These are phyloP conservation scores for Pleoardoris graminearum DNA, from an alignment of 2,329 filamentous ascomycete species.

Conservation along the genomic window DNA sequence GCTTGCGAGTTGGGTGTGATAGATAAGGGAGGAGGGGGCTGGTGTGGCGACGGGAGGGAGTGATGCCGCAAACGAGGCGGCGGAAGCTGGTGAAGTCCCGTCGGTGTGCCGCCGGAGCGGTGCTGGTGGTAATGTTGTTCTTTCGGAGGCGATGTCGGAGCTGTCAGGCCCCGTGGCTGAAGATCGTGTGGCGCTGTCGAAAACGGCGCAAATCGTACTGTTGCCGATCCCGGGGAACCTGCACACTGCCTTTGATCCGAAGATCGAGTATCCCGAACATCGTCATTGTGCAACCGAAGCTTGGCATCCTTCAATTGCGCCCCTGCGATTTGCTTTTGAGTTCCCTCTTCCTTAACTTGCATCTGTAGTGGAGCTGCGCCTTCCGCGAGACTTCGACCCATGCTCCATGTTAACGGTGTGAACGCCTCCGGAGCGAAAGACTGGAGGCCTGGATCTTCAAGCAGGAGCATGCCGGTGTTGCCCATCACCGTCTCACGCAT, in stretches of 20 bases:
- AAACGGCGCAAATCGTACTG: slow-evolving; percentile 25
- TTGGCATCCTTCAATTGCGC: slow-evolving; percentile 13
- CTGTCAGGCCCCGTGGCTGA: slow-evolving; percentile 31
- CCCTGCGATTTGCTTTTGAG: slow-evolving; percentile 18
- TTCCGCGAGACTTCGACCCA: slow-evolving; percentile 18
- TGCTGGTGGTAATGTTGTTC: slow-evolving; percentile 7
- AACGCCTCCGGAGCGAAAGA: slow-evolving; percentile 38
- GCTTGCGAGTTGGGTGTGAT: slow-evolving; percentile 2
- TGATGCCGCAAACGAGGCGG: slow-evolving; percentile 15
- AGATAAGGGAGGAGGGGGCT: slow-evolving; percentile 11
- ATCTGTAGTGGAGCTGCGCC: slow-evolving; percentile 1
- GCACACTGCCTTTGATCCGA: slow-evolving; percentile 18
- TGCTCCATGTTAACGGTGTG: slow-evolving; percentile 37
- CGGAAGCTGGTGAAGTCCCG: slow-evolving; percentile 7
- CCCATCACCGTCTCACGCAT: slow-evolving; percentile 51
- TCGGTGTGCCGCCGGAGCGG: background rate
- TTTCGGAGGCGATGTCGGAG: slow-evolving; percentile 21
- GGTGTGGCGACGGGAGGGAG: slow-evolving; percentile 25
- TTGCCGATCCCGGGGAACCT: slow-evolving; percentile 23
- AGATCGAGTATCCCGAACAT: slow-evolving; percentile 20
- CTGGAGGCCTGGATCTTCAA: slow-evolving; percentile 53
- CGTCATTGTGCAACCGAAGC: background rate
- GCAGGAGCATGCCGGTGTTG: slow-evolving; percentile 52
- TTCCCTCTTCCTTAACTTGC: slow-evolving; percentile 17
- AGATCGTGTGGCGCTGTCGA: slow-evolving; percentile 19